Evolutionary conservation across 129 eudicot genomes (phyloP).

Genomic region (Flaveria linearis): DNA sequence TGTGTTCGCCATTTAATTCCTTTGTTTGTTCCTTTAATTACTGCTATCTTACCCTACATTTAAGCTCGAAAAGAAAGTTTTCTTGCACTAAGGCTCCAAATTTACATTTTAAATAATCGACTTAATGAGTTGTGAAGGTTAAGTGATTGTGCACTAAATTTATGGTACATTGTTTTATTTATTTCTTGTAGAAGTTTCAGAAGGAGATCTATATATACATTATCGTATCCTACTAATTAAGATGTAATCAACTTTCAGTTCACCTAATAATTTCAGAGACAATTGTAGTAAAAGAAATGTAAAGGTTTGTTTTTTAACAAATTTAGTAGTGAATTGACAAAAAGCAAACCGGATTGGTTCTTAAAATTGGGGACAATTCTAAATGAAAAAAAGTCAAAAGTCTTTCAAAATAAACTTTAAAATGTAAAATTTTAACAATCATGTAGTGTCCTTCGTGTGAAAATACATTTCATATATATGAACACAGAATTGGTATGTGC

Average conservation of each 20-base stretch:
- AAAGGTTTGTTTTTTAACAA: background rate
- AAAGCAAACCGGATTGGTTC: background rate
- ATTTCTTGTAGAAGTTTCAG: background rate
- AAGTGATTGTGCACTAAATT: background rate
- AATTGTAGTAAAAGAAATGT: background rate
- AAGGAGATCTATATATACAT: background rate
- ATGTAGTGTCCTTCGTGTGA: too few relatives aligned
- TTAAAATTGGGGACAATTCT: too few relatives aligned
- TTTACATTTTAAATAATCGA: too few relatives aligned
- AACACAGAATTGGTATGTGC: too few relatives aligned
- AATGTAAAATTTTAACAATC: too few relatives aligned
- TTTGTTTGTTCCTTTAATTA: background rate
- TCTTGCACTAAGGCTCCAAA: too few relatives aligned
- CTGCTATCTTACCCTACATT: background rate
- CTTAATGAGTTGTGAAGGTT: background rate
- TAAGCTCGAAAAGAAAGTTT: too few relatives aligned
- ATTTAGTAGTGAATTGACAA: background rate
- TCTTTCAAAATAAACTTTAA: too few relatives aligned
- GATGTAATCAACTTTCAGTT: background rate
- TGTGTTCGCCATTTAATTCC: background rate
- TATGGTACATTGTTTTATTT: too few relatives aligned
- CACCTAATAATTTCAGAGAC: background rate
- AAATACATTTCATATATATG: too few relatives aligned
- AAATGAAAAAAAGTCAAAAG: too few relatives aligned
- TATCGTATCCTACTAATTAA: background rate